phyloP scores from a whole-genome alignment of 2,329 filamentous ascomycete genomes.

The Pseudocercospora ulei region DNA sequence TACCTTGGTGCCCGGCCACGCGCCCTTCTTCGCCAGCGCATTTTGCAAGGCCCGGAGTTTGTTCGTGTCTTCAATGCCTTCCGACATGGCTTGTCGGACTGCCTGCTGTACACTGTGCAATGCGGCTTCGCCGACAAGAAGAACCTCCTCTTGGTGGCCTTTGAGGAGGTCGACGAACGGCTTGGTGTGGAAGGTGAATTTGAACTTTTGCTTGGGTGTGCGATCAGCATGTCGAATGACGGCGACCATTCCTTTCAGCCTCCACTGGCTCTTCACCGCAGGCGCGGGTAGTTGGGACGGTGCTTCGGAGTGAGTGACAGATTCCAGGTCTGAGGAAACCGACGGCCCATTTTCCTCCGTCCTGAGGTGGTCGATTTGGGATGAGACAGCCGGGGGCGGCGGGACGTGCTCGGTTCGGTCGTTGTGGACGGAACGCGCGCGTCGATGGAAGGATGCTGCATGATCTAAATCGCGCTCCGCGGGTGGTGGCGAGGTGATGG shows the following conservation, averaged over 20 bases:
- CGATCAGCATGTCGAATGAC: conserved; percentile 94
- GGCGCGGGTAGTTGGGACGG: conserved; percentile 40
- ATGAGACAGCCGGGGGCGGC: conserved; percentile 29
- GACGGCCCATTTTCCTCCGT: conserved; percentile 13
- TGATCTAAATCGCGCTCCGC: conserved; percentile 38
- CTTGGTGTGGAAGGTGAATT: conserved; percentile 95
- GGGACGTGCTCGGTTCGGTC: conserved; percentile 24
- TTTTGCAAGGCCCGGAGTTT: conserved; percentile 82
- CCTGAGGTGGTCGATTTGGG: conserved; percentile 12
- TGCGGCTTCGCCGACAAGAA: conserved; percentile 84
- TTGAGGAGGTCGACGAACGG: conserved; percentile 92
- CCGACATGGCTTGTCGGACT: conserved; percentile 66
- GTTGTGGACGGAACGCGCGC: conserved; percentile 13
- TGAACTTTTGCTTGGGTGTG: conserved; percentile 98
- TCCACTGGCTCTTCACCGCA: conserved; percentile 84
- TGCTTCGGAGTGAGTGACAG: conserved; percentile 18
- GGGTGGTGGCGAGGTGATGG: conserved; percentile 39
- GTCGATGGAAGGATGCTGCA: conserved; percentile 10
- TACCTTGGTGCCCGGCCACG: conserved; percentile 91
- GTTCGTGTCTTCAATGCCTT: conserved; percentile 70
- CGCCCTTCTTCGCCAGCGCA: conserved; percentile 82
- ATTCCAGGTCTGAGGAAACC: conserved; percentile 18
- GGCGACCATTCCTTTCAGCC: conserved; percentile 92
- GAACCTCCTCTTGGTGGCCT: conserved; percentile 90
- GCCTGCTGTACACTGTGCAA: conserved; percentile 81